Base-by-base conservation (phyloP, 768 basidiomycete species). In the Rhodocollybia butyracea region DNA sequence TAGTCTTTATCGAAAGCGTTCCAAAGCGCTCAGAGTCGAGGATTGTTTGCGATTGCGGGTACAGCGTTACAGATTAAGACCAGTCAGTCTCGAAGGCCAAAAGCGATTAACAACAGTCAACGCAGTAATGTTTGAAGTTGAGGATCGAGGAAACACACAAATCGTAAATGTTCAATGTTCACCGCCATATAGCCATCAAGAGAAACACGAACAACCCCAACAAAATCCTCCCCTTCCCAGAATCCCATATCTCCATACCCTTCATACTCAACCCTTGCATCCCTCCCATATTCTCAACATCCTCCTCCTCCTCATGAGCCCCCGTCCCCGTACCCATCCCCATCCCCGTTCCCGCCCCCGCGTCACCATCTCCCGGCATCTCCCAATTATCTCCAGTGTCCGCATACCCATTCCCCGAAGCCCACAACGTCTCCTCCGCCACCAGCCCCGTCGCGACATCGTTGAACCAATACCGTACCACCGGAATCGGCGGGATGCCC, bases 191-290 rank as follows among this genome's bases (percentile, higher is more conserved):
- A n/a, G 38, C 17, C 1, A 50, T 30, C 22, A 13, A 21, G 4
- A 26, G 22, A 24, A 50, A 34, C 22, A 38, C 21, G 12, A 50
- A 31, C 22, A 50, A 24, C 19, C 21, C 48, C 17, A 50, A 24
- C 21, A 50, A 17, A 38, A 50, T 24, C 32, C 32, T 50, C 15
- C 48, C 48, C 32, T 50, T 50, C 22, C 21, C 48, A 15, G 34
- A 19, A 38, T 50, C 48, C 48, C 48, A 50, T 13, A 50, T 50
- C 27, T 50, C 48, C 48, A 50, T 50, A 1, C 36, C 48, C 32
- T n/a, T 50, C 48, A 50, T 50, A 34, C 34, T 50, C 19, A 50
- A 22, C n/a, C 48, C 48, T 36, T 50, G 48, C 48, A 50, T 50
- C n/a, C 48, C 48, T 34, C 48, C 48, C 22, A 50, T 50, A 50